A percentile compares a stretch with the other conserved stretches of the same genome.
Conservation (phyloP, 1,284 basidiomycete genomes). For the Leccinum fallax region DNA sequence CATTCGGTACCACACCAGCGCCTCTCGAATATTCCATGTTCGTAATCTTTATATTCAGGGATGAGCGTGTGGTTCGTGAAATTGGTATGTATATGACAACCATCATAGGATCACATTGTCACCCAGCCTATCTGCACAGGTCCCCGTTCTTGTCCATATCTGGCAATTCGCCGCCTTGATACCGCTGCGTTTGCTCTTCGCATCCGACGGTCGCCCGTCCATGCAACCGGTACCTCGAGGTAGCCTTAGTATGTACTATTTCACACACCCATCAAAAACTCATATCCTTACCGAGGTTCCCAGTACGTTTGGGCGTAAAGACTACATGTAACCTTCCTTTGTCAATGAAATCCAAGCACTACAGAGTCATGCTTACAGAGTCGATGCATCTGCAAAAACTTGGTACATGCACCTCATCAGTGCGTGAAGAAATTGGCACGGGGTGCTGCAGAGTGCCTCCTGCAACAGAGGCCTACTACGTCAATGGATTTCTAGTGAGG, state of each 20-base stretch:
- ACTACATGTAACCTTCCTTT: neutral
- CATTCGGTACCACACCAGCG: neutral
- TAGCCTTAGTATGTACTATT: neutral
- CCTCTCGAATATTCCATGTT: neutral
- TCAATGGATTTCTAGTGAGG: neutral
- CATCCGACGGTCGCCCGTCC: neutral
- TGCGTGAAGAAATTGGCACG: neutral
- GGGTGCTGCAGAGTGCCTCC: neutral
- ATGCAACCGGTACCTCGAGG: too few relatives aligned
- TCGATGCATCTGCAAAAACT: neutral
- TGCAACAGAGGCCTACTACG: neutral
- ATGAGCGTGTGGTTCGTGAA: neutral
- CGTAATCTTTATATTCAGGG: neutral
- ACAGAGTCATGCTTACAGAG: neutral
- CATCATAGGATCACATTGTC: too few relatives aligned
- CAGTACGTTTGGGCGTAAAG: neutral
- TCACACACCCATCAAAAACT: neutral
- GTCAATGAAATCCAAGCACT: neutral
- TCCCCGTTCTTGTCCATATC: too few relatives aligned
- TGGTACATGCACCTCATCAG: too few relatives aligned
- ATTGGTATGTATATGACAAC: neutral
- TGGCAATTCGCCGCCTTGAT: neutral
- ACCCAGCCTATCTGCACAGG: neutral
- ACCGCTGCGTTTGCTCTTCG: neutral
- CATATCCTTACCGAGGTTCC: neutral